Base-by-base conservation (phyloP, 805 yeast genomes). In the Tetrapisispora fleetii region DNA sequence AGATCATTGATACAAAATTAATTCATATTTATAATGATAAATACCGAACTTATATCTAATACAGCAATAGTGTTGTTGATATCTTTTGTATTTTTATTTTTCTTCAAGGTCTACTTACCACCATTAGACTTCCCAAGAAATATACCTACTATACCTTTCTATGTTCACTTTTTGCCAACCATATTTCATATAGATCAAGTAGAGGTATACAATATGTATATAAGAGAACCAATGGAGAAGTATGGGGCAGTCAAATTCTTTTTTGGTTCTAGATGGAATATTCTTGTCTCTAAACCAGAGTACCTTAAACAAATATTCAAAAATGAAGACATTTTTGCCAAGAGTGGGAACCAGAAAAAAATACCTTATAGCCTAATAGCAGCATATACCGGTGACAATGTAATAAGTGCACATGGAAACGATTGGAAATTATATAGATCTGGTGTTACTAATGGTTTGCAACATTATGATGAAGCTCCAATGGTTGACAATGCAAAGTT, bases 221-320 rank as follows among this genome's bases (percentile, higher is more conserved):
- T 77, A 37, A 64, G 70, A 40, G 67, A 67, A 6, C 71, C 74
- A 37, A 55, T 77, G 44, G 79, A 77, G 51, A 70, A 67, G 44
- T 64, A 72, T 56, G 84, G 84, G 0, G 82, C 82, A 0, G 83
- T 74, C 0, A 78, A 78, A 58, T 67, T 78, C 4, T 79, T 72
- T 56, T 79, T 78, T 65, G 84, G 79, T 6, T 76, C 80, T 1
- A 69, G 80, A 49, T 79, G 84, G 84, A 79, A 79, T 53, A 71
- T 78, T 19, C 58, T 79, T 30, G 77, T 79, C 1, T 67, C 76
- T 2, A 69, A 59, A 44, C 83, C 83, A 2, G 71, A 72, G 32
- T 69, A 61, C 46, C 60, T 79, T 51, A 58, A 62, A 6, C 74
- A 74, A 47, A 58, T 79, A 8, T 70, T 78, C 51, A 73, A 68